Base-by-base conservation (phyloP, 2,329 filamentous ascomycete genomes). In the Drechslerella coelobrocha region DNA sequence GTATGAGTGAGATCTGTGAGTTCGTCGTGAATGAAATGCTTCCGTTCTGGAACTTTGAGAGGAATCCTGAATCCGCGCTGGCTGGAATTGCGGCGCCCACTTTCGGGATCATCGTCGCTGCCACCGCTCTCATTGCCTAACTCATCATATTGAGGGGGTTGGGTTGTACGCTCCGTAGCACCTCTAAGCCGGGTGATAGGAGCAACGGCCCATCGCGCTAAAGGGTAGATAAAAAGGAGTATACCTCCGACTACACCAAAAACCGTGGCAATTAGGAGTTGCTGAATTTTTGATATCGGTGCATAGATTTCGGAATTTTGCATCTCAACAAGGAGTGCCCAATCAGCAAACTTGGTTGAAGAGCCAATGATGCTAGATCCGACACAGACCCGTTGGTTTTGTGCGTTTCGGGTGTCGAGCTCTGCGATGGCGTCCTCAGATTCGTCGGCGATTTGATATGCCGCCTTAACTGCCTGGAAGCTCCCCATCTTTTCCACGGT, bases 301-400 rank as follows among this genome's bases (percentile, higher is more conserved):
- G 83, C 82, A 80, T 89, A 92, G 0, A 92, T 90, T 78, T 96
- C 92, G 21, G 78, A 78, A 72, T 86, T 86, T 1, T 86, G 82
- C 78, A 94, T 88, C 77, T 96, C 92, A 0, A 96, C 85, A 1
- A 96, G 75, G 2, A 97, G 81, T 3, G 90, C 86, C 92, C 92
- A 97, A 75, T 93, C 86, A 6, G 90, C 90, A 56, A 95, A 79
- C 10, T 72, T 68, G 61, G 45, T 56, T 0, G 80, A 77, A 3
- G 84, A 90, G 57, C 85, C 83, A 0, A 89, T 86, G 9, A 89
- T 83, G 6, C 90, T 90, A 75, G 87, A 93, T 21, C 92, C 92
- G n/a, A 92, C 88, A 9, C 91, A 89, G 0, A 97, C 90, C 2
- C 79, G 77, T 8, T 83, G 78, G 0, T 84, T 84, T 73, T 91